Base-by-base conservation (phyloP, 768 basidiomycete species). In the Mycena filopes region DNA sequence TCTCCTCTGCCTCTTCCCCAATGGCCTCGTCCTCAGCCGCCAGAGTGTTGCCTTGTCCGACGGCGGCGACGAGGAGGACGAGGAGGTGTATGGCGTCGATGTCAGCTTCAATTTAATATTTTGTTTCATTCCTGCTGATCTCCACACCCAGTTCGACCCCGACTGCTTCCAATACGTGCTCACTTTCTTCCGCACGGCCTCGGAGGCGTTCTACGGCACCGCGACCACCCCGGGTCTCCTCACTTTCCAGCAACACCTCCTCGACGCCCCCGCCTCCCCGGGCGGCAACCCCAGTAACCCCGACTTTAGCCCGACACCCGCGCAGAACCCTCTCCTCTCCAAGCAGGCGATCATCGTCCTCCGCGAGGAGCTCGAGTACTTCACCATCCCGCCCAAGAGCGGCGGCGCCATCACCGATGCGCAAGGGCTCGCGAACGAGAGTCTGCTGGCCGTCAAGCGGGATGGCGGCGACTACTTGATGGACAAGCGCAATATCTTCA, bases 291-390 rank as follows among this genome's bases (percentile, higher is more conserved):
- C 48, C 5, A 51, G 40, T 54, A 60, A 53, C 47, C 41, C 41
- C 1, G 63, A 86, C 65, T 87, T 89, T 73, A 82, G 83, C 21
- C 85, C 90, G 15, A 78, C 89, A 20, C 82, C 87, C 31, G 86
- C 88, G 55, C 93, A 96, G 76, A 99, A 98, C 74, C 98, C 98
- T 0, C 84, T 99, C 42, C 84, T 98, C 57, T 86, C 90, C 50
- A 98, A 99, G 80, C 98, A 99, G 78, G 96, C 97, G 29, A 98
- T 99, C 74, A 99, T 99, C 71, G 97, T 99, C 50, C 89, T 99
- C 28, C 87, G 98, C 29, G 98, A 99, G 77, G 98, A 99, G 80
- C 84, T 99, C 56, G 98, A 99, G 78, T 99, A 99, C 76, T 99
- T 99, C 70, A 91, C 95, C 38, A 98, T 99, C 66, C 95, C 97